Conservation (phyloP, 163 green algal genomes). For the Prototheca stagnorum region DNA sequence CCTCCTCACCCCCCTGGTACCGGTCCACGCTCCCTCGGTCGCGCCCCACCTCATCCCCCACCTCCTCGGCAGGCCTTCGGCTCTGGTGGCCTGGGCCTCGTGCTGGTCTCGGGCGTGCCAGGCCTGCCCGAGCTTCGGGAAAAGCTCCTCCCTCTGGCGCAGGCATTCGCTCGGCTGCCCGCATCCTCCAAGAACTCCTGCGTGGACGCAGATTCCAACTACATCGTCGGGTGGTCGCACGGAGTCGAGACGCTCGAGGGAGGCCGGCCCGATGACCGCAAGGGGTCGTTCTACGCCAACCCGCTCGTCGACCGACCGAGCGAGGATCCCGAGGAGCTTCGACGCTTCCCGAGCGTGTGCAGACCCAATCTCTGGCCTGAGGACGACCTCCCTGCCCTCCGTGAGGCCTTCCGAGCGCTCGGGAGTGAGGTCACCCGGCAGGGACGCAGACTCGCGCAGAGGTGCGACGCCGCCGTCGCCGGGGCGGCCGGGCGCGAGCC, state of each 20-base stretch:
- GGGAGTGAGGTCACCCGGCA: conserved; percentile 41
- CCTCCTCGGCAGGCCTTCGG: conserved; percentile 34
- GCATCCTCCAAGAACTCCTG: conserved; percentile 5
- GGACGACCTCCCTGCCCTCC: conserved; percentile 45
- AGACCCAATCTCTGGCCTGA: conserved; percentile 44
- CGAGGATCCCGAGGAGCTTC: conserved; percentile 9
- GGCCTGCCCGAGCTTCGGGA: conserved; percentile 18
- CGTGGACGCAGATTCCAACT: conserved; percentile 24
- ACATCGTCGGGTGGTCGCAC: conserved; percentile 46
- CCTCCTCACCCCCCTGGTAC: no score
- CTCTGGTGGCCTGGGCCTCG: conserved; percentile 36
- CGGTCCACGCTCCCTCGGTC: background rate
- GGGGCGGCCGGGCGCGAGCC: no score
- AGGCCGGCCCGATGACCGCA: conserved; percentile 40
- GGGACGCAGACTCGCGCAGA: conserved; percentile 37
- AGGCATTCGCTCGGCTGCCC: conserved; percentile 29
- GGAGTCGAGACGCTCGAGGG: conserved; percentile 43
- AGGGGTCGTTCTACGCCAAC: conserved; percentile 74
- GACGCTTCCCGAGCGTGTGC: conserved; percentile 11
- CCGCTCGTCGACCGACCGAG: conserved; percentile 33
- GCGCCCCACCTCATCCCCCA: background rate
- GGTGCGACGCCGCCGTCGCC: no score
- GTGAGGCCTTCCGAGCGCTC: conserved; percentile 44
- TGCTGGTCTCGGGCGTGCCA: conserved; percentile 38
- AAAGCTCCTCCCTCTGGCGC: conserved; percentile 39